Conservation (phyloP, 2,329 filamentous ascomycete genomes). For the Ceratocystis papillata region DNA sequence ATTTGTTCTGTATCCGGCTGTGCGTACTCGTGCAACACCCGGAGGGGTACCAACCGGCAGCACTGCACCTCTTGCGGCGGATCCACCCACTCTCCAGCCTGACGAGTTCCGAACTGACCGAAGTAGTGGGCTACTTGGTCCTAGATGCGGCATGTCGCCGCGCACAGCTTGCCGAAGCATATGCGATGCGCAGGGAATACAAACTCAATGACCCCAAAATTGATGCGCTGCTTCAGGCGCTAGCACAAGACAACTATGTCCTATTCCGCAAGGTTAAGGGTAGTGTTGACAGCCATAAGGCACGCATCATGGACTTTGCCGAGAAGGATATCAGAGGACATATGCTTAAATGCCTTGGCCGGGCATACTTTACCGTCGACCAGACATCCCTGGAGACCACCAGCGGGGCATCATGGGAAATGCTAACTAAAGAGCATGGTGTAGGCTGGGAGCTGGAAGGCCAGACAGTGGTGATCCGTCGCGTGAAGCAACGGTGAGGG, state of each 20-base stretch:
- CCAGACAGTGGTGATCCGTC: slow-evolving; percentile 64
- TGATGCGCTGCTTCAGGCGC: slow-evolving; percentile 54
- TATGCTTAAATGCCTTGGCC: slow-evolving; percentile 75
- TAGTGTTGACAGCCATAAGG: slow-evolving; percentile 68
- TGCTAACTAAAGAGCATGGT: slow-evolving; percentile 54
- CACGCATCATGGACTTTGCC: slow-evolving; percentile 70
- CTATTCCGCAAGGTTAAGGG: slow-evolving; percentile 61
- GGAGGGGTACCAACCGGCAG: slow-evolving; percentile 81
- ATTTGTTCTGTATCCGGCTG: slow-evolving; percentile 81
- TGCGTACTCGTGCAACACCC: slow-evolving; percentile 70
- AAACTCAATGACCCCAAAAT: slow-evolving; percentile 56
- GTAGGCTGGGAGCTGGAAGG: slow-evolving; percentile 79
- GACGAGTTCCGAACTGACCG: slow-evolving; percentile 59
- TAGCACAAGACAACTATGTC: slow-evolving; percentile 75
- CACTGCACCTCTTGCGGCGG: slow-evolving; percentile 62
- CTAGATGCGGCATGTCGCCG: slow-evolving; percentile 83
- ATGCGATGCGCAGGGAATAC: slow-evolving; percentile 52
- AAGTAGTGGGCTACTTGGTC: slow-evolving; percentile 70
- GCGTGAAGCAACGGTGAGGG: slow-evolving; percentile 33
- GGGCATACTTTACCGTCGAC: slow-evolving; percentile 67
- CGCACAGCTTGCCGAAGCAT: slow-evolving; percentile 62
- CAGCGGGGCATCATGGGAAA: slow-evolving; percentile 61
- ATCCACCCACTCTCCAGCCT: slow-evolving; percentile 62
- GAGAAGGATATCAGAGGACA: slow-evolving; percentile 63
- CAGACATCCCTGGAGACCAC: slow-evolving; percentile 55